These are phyloP conservation scores for Boletus vermiculosoides DNA, from an alignment of 768 basidiomycete genomes.

Conservation along the genomic window DNA sequence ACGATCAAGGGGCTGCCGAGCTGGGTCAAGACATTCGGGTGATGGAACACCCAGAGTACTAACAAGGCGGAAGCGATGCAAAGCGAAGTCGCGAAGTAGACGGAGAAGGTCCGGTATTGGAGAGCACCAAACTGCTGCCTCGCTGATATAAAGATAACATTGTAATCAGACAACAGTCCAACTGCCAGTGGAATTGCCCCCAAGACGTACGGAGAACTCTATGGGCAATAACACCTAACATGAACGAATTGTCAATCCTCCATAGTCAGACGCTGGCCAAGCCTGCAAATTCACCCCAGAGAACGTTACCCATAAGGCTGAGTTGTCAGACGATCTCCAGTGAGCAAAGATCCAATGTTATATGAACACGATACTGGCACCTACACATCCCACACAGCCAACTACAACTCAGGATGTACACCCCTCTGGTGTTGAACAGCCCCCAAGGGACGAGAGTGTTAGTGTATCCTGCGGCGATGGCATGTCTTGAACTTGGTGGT, in stretches of 20 bases:
- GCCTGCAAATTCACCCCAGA: slow-evolving; percentile 46
- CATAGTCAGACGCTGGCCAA: too few relatives aligned
- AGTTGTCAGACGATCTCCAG: background rate
- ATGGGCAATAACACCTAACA: slow-evolving; percentile 57
- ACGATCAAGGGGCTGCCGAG: slow-evolving; percentile 46
- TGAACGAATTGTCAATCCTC: background rate
- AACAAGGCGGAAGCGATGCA: slow-evolving; percentile 53
- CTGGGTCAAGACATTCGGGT: slow-evolving; percentile 53
- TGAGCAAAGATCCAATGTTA: background rate
- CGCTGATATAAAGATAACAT: slow-evolving; percentile 36
- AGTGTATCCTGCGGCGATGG: background rate
- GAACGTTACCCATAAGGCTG: slow-evolving; percentile 62
- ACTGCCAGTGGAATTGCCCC: background rate
- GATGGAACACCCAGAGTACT: slow-evolving; percentile 55
- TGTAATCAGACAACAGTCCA: background rate
- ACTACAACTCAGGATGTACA: slow-evolving; percentile 56
- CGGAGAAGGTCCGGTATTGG: slow-evolving; percentile 71
- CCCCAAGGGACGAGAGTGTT: background rate
- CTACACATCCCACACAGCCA: slow-evolving; percentile 73
- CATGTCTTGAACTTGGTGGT: background rate
- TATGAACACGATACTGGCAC: slow-evolving; percentile 22
- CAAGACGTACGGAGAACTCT: slow-evolving; percentile 51
- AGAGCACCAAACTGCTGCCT: slow-evolving; percentile 71
- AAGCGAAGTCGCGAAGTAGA: slow-evolving; percentile 68
- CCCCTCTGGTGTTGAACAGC: slow-evolving; percentile 22